Evolutionary conservation across 805 yeast species (phyloP), one percentile per base, ranked within the genome.

Genomic region (Cyberlindnera xylosilytica): DNA sequence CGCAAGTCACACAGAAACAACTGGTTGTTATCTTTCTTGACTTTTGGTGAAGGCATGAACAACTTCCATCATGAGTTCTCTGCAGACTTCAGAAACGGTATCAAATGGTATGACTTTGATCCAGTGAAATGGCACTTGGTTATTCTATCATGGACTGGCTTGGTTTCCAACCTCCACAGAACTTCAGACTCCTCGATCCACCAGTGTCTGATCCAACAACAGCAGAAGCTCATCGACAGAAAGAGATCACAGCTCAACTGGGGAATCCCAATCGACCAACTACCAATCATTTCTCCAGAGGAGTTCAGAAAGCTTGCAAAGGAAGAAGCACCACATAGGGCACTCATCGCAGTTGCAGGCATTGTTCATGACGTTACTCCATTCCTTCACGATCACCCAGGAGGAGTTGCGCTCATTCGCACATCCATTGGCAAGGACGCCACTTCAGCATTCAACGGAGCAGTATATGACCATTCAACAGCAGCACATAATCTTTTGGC

Each of bases 41-140:
- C 96, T 0, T 80, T 84, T 58, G 98, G 98, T 11, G 97, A 90
- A 65, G 91, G 95, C 5, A 80, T 80, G 64, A 95, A 88, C 63
- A 90, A 89, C 66, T 91, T 85, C 68, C 98, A 90, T 67, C 97
- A 91, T 67, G 96, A 88, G 66, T 90, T 90, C 64, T 96, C 97
- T 6, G 81, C 84, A 50, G 97, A 90, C 64, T 89, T 83, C 66
- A 73, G 97, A 47, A 81, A 81, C 51, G 87, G 89, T 6, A 67
- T 77, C 42, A 76, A 79, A 48, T 73, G 81, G 76, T 81, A 79
- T 63, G 82, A 83, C 36, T 83, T 79, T 63, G 98, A 90, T 63
- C 97, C 97, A 10, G 83, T 95, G 31, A 89, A 87, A 68, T 79
- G 87, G 82, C 69, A 78, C 38, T 72, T 90, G 41, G 42, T 37